Percentiles rank a stretch among this genome's conserved stretches.
These are phyloP conservation scores for Postia placenta DNA, from an alignment of 768 basidiomycete species.

Conservation along the genomic window DNA sequence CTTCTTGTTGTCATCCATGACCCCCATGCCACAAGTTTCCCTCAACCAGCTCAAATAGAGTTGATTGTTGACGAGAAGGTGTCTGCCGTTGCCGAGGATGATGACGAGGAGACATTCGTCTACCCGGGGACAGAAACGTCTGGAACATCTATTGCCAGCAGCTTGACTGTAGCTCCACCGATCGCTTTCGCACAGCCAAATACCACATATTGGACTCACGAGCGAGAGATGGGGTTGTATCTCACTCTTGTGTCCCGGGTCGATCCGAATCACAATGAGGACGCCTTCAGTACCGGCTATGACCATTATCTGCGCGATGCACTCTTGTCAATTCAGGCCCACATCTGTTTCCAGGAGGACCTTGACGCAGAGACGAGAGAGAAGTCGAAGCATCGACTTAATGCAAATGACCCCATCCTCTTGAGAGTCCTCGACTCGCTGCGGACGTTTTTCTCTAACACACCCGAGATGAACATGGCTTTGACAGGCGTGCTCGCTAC, in stretches of 20 bases:
- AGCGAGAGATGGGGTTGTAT: conserved; percentile 80
- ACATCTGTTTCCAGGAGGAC: conserved; percentile 48
- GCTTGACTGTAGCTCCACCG: conserved; percentile 2
- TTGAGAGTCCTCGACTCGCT: conserved; percentile 64
- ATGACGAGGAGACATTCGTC: conserved; percentile 44
- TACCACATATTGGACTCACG: conserved; percentile 74
- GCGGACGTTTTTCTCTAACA: conserved; percentile 76
- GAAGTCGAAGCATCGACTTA: conserved; percentile 66
- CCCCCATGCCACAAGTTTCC: conserved; percentile 68
- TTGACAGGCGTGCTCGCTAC: conserved; percentile 78
- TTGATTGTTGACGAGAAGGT: conserved; percentile 5
- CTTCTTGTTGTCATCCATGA: conserved; percentile 69
- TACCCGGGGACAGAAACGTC: conserved; percentile 37
- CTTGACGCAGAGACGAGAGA: conserved; percentile 33
- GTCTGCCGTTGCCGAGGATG: conserved; percentile 23
- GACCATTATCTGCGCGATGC: conserved; percentile 81
- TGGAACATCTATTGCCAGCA: not conserved
- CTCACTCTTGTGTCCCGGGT: conserved; percentile 72
- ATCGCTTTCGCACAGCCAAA: conserved; percentile 50
- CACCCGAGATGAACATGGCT: conserved; percentile 83
- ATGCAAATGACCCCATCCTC: conserved; percentile 72
- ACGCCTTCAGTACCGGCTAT: conserved; percentile 80
- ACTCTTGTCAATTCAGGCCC: conserved; percentile 56
- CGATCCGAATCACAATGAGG: conserved; percentile 60
- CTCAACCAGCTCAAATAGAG: conserved; percentile 38